Conservation (phyloP, 2,329 filamentous ascomycete species). For the Chalaropsis ovoidea region DNA sequence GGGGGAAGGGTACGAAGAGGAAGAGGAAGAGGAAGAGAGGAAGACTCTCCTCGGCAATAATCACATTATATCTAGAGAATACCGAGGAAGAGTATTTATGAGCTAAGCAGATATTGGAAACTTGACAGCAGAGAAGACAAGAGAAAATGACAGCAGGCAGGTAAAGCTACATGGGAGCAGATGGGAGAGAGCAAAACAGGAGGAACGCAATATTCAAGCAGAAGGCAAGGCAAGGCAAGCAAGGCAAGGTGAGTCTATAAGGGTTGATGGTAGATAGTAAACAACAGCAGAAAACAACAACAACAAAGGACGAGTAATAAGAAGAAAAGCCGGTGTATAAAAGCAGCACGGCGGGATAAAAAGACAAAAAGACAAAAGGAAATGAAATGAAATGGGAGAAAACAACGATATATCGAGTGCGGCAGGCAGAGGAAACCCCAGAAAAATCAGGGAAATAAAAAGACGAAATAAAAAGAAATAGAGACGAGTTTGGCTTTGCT, state of each 20-base stretch:
- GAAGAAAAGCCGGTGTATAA: not conserved
- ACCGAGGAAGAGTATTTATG: too few relatives aligned
- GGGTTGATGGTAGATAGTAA: not conserved
- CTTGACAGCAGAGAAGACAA: not conserved
- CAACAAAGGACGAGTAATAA: not conserved
- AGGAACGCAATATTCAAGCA: not conserved
- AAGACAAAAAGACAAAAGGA: slow-evolving; percentile 2
- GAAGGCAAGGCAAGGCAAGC: not conserved
- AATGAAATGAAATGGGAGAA: not conserved
- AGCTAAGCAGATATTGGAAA: not conserved
- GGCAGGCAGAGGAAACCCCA: not conserved
- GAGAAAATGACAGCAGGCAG: not conserved
- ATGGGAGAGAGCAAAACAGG: not conserved
- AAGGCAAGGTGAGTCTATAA: not conserved
- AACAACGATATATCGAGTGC: too few relatives aligned
- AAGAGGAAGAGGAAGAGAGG: too few relatives aligned
- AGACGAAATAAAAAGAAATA: not conserved
- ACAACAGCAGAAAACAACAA: not conserved
- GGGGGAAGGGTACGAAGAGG: too few relatives aligned
- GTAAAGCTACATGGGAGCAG: not conserved
- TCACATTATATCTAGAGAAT: too few relatives aligned
- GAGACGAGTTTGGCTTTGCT: not conserved
- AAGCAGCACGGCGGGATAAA: not conserved
- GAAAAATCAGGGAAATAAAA: not conserved
- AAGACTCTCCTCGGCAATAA: too few relatives aligned